Conservation (phyloP, 345 rosid species). For the Angophora floribunda region DNA sequence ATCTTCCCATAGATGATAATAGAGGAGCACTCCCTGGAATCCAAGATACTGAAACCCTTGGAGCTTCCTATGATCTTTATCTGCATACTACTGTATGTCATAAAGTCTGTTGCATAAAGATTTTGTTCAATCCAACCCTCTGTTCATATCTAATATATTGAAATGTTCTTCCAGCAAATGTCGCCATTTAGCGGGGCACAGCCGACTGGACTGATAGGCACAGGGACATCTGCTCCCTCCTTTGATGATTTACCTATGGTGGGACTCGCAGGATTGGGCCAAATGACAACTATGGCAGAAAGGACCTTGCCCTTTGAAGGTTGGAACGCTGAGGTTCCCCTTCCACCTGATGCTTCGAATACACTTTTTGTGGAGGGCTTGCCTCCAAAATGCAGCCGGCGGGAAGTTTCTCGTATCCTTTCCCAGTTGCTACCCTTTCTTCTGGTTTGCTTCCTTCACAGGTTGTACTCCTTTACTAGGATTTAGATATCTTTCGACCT, state of each 20-base stretch:
- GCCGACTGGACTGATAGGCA: slow-evolving; percentile 28
- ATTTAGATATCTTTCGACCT: slow-evolving; percentile 57
- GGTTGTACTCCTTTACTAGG: slow-evolving; percentile 27
- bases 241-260: slow-evolving; percentile 27
- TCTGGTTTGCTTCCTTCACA: not conserved
- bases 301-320: slow-evolving; percentile 28
- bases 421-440: not conserved
- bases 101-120: not conserved
- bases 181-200: slow-evolving; percentile 37
- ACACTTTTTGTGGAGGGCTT: slow-evolving; percentile 66
- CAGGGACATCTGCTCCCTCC: slow-evolving; percentile 20
- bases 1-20: slow-evolving; percentile 39
- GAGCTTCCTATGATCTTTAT: slow-evolving; percentile 57
- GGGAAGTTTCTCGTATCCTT: slow-evolving; percentile 68
- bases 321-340: slow-evolving; percentile 35
- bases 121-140: not conserved
- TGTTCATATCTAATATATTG: not conserved
- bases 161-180: slow-evolving; percentile 27
- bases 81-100: slow-evolving; percentile 33
- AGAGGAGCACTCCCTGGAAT: slow-evolving; percentile 29
- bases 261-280: slow-evolving; percentile 28
- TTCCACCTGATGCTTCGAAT: slow-evolving; percentile 53
- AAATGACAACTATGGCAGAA: slow-evolving; percentile 25
- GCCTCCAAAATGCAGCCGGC: slow-evolving; percentile 39
- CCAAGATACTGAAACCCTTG: slow-evolving; percentile 45